A percentile compares a stretch with the other conserved stretches of the same genome.
Evolutionary conservation across 352 stramenopile genomes (phyloP).

Genomic region (Phytopythium boreale): DNA sequence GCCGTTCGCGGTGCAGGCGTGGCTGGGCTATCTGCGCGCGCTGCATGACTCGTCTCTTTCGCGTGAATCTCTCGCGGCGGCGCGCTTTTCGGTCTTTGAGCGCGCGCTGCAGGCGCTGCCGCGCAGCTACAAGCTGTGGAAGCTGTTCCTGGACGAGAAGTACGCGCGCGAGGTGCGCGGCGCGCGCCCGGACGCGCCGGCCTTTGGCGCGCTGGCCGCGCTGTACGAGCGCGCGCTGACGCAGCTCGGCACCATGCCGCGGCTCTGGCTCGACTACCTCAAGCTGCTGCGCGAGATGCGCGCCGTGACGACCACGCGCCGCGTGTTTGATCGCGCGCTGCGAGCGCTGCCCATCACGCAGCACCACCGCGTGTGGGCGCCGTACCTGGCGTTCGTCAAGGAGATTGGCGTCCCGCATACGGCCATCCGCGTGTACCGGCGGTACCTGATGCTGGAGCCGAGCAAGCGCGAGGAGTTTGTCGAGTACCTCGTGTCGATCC

Average conservation of each 20-base stretch:
- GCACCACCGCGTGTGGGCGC: slow-evolving; percentile 95
- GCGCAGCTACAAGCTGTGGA: slow-evolving; percentile 96
- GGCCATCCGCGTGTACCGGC: slow-evolving; percentile 81
- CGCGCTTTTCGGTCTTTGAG: slow-evolving; percentile 78
- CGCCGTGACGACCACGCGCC: slow-evolving; percentile 75
- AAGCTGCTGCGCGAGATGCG: slow-evolving; percentile 72
- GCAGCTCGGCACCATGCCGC: slow-evolving; percentile 95
- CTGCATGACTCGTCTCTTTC: slow-evolving; percentile 19
- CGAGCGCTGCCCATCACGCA: slow-evolving; percentile 96
- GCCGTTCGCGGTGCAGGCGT: slow-evolving; percentile 84
- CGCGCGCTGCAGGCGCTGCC: slow-evolving; percentile 82
- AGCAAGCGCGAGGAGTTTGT: slow-evolving; percentile 70
- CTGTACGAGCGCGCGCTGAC: slow-evolving; percentile 90
- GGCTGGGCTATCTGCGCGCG: slow-evolving; percentile 64
- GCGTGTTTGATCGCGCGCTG: slow-evolving; percentile 94
- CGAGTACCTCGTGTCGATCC: slow-evolving; percentile 68
- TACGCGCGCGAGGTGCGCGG: slow-evolving; percentile 63
- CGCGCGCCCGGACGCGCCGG: slow-evolving; percentile 49
- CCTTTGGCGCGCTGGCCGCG: slow-evolving; percentile 33
- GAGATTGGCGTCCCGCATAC: slow-evolving; percentile 69
- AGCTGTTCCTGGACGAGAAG: slow-evolving; percentile 77
- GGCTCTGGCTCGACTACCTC: slow-evolving; percentile 94
- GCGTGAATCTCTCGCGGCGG: slow-evolving; percentile 11
- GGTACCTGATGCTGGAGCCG: slow-evolving; percentile 87
- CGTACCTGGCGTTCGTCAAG: slow-evolving; percentile 91